Conservation (phyloP, 768 basidiomycete genomes). For the Coprinellus aureogranulatus region DNA sequence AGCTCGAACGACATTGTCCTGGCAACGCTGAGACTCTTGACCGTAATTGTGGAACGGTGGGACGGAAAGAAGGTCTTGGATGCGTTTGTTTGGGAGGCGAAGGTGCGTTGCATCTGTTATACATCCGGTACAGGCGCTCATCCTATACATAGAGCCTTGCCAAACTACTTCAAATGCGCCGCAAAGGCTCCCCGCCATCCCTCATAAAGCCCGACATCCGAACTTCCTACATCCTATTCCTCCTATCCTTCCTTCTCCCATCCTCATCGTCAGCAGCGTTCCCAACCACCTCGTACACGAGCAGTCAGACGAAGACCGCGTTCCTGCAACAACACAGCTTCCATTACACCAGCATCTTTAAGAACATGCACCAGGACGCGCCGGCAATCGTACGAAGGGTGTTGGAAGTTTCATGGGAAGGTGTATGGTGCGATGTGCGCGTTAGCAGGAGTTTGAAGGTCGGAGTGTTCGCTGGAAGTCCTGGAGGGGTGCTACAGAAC, state of each 20-base stretch:
- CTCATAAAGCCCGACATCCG: slow-evolving; percentile 73
- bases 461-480: slow-evolving; percentile 46
- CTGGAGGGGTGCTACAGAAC: slow-evolving; percentile 22
- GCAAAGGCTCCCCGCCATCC: slow-evolving; percentile 49
- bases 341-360: slow-evolving; percentile 66
- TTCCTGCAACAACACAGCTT: slow-evolving; percentile 75
- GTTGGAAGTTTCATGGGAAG: slow-evolving; percentile 73
- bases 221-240: slow-evolving; percentile 68
- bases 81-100: slow-evolving; percentile 75
- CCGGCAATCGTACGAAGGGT: slow-evolving; percentile 59
- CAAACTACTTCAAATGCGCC: slow-evolving; percentile 68
- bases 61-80: slow-evolving; percentile 65
- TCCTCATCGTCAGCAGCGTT: slow-evolving; percentile 26
- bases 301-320: slow-evolving; percentile 48
- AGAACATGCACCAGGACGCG: slow-evolving; percentile 65
- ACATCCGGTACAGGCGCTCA: slow-evolving; percentile 6
- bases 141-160: slow-evolving; percentile 48
- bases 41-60: slow-evolving; percentile 56
- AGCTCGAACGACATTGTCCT: slow-evolving; percentile 59
- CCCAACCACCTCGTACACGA: slow-evolving; percentile 11
- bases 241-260: slow-evolving; percentile 67
- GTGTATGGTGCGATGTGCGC: slow-evolving; percentile 72
- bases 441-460: slow-evolving; percentile 72
- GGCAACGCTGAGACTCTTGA: slow-evolving; percentile 62
- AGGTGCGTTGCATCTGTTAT: slow-evolving; percentile 38